Evolutionary conservation across 306 rosid species (phyloP).

Genomic region (Mimosa bimucronata): DNA sequence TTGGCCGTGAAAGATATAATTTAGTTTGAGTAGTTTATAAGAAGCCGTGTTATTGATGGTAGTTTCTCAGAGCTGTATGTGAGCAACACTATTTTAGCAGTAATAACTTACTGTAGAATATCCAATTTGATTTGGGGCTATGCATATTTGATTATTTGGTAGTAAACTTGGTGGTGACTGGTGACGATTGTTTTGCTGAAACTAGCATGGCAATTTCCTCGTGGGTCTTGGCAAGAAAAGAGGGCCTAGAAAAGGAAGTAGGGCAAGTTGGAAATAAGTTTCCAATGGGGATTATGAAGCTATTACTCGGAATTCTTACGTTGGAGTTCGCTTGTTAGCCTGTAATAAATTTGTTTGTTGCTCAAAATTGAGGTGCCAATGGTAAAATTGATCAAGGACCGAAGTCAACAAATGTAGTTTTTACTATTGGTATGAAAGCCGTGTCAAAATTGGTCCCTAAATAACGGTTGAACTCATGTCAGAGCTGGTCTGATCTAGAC

Average conservation of each 20-base stretch:
- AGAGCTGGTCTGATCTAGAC: background rate
- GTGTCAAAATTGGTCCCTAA: background rate
- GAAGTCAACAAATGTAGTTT: background rate
- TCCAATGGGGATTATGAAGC: no score
- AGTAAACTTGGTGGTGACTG: background rate
- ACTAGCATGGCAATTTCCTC: background rate
- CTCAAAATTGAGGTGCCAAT: no score
- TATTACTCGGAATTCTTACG: no score
- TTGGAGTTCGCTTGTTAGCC: no score
- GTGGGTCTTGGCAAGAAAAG: background rate
- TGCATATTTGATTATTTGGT: background rate
- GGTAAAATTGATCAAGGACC: no score
- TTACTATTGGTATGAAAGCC: background rate
- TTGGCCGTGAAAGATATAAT: slow-evolving; percentile 12
- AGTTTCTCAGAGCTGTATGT: background rate
- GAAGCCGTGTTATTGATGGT: background rate
- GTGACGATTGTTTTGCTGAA: background rate
- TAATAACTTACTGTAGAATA: background rate
- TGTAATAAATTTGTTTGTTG: no score
- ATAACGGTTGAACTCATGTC: background rate
- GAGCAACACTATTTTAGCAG: background rate
- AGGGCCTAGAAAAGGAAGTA: slow-evolving; percentile 1
- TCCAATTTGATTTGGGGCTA: background rate
- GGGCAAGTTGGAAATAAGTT: background rate
- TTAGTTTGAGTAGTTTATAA: background rate